Conservation (phyloP, 2,329 filamentous ascomycete genomes). For the Aspergillus pseudotamarii region DNA sequence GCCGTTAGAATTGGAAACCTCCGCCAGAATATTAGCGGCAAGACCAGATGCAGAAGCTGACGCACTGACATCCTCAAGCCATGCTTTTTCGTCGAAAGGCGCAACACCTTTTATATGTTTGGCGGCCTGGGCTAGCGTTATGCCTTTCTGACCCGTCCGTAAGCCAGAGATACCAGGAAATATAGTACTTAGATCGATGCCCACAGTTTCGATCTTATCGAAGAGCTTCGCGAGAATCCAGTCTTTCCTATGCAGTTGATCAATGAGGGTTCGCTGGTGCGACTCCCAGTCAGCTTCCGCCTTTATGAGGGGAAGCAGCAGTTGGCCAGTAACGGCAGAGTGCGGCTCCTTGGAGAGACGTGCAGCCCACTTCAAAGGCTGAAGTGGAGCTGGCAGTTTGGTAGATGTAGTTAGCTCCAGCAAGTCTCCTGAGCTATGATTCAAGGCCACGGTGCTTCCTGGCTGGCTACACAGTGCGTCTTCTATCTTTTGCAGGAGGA, state of each 20-base stretch:
- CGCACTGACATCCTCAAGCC: constrained; percentile 38
- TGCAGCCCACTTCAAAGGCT: constrained; percentile 56
- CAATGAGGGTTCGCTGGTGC: constrained; percentile 53
- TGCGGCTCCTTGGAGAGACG: constrained; percentile 46
- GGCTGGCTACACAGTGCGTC: constrained; percentile 47
- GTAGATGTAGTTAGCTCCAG: constrained; percentile 52
- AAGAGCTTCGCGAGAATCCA: constrained; percentile 60
- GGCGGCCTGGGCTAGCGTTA: constrained; percentile 55
- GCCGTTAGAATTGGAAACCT: constrained; percentile 22
- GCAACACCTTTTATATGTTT: constrained; percentile 58
- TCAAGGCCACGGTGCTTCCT: constrained; percentile 36
- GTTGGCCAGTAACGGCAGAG: constrained; percentile 48
- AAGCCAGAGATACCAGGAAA: constrained; percentile 58
- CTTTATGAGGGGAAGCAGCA: constrained; percentile 58
- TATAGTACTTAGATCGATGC: constrained; percentile 58
- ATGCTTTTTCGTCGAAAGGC: constrained; percentile 54
- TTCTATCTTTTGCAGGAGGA: constrained; percentile 59
- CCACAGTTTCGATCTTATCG: constrained; percentile 60
- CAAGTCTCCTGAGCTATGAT: constrained; percentile 31
- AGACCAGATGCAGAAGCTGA: constrained; percentile 21
- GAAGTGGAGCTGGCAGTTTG: constrained; percentile 57
- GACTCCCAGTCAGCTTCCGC: constrained; percentile 51
- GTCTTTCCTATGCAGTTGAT: constrained; percentile 60
- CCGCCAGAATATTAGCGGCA: constrained; percentile 30
- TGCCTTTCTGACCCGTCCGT: constrained; percentile 47